Conservation (phyloP, 345 rosid genomes). For the Atalantia buxifolia region DNA sequence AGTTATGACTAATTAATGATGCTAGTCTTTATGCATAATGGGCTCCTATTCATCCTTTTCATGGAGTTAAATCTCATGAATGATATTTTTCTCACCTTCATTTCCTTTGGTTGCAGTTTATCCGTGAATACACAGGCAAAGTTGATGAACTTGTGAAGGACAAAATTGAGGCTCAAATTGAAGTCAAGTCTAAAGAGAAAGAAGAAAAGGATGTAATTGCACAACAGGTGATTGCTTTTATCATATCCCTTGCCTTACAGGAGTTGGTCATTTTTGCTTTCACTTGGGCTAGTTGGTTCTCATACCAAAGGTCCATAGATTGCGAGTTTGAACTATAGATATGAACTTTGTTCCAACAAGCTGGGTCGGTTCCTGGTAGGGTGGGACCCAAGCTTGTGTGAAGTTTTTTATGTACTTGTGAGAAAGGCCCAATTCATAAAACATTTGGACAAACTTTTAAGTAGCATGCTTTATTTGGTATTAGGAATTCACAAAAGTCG, state of each 20-base stretch:
- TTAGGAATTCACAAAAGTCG: background rate
- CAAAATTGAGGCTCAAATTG: constrained; percentile 64
- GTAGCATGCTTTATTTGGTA: background rate
- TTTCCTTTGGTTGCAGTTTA: constrained; percentile 41
- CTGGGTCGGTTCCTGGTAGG: background rate
- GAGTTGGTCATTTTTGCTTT: background rate
- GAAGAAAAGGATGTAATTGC: constrained; percentile 80
- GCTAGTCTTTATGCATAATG: background rate
- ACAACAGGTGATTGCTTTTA: constrained; percentile 60
- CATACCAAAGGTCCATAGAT: background rate
- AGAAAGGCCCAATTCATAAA: background rate
- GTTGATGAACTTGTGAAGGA: constrained; percentile 82
- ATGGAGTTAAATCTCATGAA: background rate
- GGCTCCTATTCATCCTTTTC: background rate
- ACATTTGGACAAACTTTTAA: background rate
- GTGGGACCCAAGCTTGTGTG: background rate
- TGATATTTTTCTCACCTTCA: background rate
- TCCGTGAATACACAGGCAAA: constrained; percentile 76
- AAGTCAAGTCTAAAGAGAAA: constrained; percentile 63
- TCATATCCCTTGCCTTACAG: background rate
- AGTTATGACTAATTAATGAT: background rate
- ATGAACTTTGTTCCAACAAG: background rate
- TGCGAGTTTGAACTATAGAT: background rate
- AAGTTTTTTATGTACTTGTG: background rate
- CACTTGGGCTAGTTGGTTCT: background rate